Conservation (phyloP, 352 stramenopile genomes). For the Chrysophaeum taylorii region DNA sequence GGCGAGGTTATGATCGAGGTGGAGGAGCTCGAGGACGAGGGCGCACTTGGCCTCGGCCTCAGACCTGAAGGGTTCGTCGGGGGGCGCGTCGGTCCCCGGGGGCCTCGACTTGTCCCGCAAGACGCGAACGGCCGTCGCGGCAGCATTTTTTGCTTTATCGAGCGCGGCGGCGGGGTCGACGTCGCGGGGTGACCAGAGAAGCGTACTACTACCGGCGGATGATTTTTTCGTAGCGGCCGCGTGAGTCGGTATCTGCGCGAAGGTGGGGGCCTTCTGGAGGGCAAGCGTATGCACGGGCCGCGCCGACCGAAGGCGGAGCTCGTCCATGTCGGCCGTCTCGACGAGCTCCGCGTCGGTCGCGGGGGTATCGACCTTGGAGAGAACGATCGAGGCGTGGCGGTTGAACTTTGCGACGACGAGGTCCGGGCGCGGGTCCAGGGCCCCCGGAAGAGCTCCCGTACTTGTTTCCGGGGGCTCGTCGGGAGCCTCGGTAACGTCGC, state of each 20-base stretch:
- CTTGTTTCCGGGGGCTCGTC: conserved; percentile 15
- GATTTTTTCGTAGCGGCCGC: background rate
- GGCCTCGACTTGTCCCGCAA: background rate
- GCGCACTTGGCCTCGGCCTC: background rate
- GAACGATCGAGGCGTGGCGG: conserved; percentile 18
- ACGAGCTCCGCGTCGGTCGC: background rate
- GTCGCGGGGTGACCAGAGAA: background rate
- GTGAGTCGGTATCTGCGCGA: background rate
- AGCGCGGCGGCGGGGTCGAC: background rate
- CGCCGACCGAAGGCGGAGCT: background rate
- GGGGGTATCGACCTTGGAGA: background rate
- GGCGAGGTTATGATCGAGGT: too few relatives aligned
- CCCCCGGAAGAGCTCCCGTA: too few relatives aligned
- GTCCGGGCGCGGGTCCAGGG: background rate
- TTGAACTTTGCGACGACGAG: conserved; percentile 28
- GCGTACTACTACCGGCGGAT: background rate
- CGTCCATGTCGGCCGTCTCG: background rate
- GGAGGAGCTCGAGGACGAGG: too few relatives aligned
- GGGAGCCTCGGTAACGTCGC: conserved; percentile 7
- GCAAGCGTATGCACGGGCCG: background rate
- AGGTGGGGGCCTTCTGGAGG: background rate
- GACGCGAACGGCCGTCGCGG: background rate
- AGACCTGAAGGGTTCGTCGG: too few relatives aligned
- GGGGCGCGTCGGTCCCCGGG: too few relatives aligned
- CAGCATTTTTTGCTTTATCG: background rate